A percentile compares a stretch with the other conserved stretches of the same genome.
Conservation (phyloP, 768 basidiomycete genomes). For the Hygrophorus russula region DNA sequence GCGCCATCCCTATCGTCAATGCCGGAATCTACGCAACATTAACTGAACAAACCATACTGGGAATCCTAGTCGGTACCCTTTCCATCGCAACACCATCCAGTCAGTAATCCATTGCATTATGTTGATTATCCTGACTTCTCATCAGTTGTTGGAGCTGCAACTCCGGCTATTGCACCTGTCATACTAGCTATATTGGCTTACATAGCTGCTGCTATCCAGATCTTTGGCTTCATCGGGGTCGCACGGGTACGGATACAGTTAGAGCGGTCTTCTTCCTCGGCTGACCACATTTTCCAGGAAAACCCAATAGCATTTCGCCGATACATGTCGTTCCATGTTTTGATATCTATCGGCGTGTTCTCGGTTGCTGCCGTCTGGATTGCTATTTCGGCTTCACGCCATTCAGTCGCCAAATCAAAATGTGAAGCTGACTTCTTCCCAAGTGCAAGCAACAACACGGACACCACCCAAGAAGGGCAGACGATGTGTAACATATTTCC, state of each 20-base stretch:
- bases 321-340: conserved; percentile 57
- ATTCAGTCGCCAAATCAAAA: conserved; percentile 53
- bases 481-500: conserved; percentile 83
- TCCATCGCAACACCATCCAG: conserved; percentile 71
- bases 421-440: conserved; percentile 57
- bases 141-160: conserved; percentile 77
- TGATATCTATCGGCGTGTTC: conserved; percentile 50
- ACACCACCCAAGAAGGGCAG: conserved; percentile 38
- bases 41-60: conserved; percentile 62
- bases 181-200: conserved; percentile 73
- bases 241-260: conserved; percentile 38
- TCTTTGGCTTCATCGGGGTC: conserved; percentile 82
- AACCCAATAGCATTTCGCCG: conserved; percentile 50
- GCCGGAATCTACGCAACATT: conserved; percentile 79
- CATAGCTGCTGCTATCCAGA: conserved; percentile 62
- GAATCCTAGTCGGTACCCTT: conserved; percentile 58
- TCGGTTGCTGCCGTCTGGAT: conserved; percentile 74
- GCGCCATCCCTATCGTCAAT: conserved; percentile 85
- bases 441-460: conserved; percentile 20
- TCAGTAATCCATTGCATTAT: conserved; percentile 26
- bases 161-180: conserved; percentile 64
- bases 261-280: not conserved
- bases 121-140: not conserved
- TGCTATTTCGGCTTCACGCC: conserved; percentile 67
- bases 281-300: conserved; percentile 35